Evolutionary conservation across 1,284 basidiomycete species (phyloP).

Genomic region (Paramarasmius palmivorus): DNA sequence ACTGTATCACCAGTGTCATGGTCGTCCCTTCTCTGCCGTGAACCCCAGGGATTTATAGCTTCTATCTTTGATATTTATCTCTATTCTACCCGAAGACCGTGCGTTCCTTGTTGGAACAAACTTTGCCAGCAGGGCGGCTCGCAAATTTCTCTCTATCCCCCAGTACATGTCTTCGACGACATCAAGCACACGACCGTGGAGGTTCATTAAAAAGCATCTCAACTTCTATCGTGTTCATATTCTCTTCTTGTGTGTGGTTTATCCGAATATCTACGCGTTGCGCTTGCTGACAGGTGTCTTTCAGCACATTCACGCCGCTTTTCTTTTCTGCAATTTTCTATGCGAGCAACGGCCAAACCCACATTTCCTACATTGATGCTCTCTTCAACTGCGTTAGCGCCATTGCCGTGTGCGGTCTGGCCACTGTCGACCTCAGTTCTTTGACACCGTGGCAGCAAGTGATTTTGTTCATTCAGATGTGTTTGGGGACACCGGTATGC

Average conservation of each 20-base stretch:
- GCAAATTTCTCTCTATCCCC: constrained; percentile 2
- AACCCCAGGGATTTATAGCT: too few species aligned
- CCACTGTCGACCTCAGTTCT: constrained; percentile 71
- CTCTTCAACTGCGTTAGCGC: constrained; percentile 78
- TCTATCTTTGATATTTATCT: too few species aligned
- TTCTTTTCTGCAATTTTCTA: constrained; percentile 75
- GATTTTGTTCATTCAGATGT: constrained; percentile 74
- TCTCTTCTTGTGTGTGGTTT: constrained; percentile 49
- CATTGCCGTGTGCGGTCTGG: constrained; percentile 78
- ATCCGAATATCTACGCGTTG: not conserved
- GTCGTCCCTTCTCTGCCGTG: too few species aligned
- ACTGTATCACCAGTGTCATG: too few species aligned
- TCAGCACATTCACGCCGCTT: constrained; percentile 74
- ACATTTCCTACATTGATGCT: constrained; percentile 71
- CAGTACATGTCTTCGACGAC: not conserved
- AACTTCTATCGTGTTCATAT: constrained; percentile 71
- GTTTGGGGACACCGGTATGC: constrained; percentile 69
- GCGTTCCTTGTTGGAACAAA: too few species aligned
- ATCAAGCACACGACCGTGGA: constrained; percentile 26
- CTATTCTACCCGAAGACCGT: too few species aligned
- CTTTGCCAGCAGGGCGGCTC: not conserved
- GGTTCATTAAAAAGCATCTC: constrained; percentile 44
- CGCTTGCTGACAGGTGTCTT: constrained; percentile 2
- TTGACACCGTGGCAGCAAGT: constrained; percentile 78
- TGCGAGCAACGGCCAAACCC: constrained; percentile 67